These are phyloP conservation scores for Linderina pennispora DNA, from an alignment of 192 early-diverging fungal genomes.

Conservation along the genomic window DNA sequence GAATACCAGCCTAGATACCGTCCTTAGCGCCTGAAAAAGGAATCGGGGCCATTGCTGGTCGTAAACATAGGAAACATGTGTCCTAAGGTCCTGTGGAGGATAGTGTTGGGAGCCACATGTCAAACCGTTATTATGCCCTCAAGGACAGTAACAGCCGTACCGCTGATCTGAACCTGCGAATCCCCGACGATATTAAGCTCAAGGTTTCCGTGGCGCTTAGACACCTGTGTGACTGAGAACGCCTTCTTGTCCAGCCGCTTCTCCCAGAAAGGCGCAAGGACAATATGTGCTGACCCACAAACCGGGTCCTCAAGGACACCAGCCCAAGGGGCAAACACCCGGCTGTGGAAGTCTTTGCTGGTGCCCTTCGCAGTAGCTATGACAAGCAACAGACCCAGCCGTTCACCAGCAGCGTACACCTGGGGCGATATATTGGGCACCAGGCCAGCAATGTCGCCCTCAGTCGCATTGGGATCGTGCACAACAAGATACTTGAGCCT, in stretches of 20 bases:
- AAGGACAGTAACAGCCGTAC: constrained; percentile 13
- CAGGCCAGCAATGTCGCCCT: background rate
- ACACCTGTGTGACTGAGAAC: constrained; percentile 17
- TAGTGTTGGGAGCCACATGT: no score
- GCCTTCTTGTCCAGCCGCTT: constrained; percentile 1
- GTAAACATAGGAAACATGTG: no score
- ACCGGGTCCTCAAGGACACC: background rate
- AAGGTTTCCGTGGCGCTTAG: constrained; percentile 11
- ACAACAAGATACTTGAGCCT: constrained; percentile 13
- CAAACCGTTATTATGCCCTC: no score
- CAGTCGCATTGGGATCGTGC: constrained; percentile 1
- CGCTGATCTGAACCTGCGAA: constrained; percentile 4
- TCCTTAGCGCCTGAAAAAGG: no score
- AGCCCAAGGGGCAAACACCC: background rate
- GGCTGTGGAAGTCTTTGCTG: background rate
- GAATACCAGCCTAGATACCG: no score
- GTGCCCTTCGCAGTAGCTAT: constrained; percentile 2
- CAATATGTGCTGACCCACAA: constrained; percentile 15
- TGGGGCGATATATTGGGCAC: constrained; percentile 4
- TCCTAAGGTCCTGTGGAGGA: no score
- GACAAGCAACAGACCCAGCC: background rate
- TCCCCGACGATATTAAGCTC: background rate
- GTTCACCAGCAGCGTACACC: constrained; percentile 5
- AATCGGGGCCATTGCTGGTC: no score
- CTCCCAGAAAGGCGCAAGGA: constrained; percentile 30